Evolutionary conservation across 495 filamentous ascomycete species (phyloP), one percentile per base, ranked within the genome.

Genomic region (Podospora australis): DNA sequence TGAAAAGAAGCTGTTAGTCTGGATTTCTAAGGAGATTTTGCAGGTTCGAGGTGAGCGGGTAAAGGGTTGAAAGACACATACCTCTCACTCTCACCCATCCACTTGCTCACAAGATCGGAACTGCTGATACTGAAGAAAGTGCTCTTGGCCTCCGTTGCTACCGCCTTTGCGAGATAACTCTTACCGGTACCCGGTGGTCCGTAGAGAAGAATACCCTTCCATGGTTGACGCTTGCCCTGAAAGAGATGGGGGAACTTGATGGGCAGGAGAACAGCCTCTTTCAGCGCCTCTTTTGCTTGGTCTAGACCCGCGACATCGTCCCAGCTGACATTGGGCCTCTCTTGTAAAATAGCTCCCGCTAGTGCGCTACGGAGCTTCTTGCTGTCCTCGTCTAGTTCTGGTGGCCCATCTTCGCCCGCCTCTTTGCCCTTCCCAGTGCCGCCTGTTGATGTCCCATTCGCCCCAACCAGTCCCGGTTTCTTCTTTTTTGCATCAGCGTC

Each of bases 11-110:
- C n/a, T n/a, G n/a, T n/a, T n/a, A n/a, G n/a, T n/a, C n/a, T n/a
- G n/a, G n/a, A n/a, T n/a, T n/a, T n/a, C n/a, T n/a, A n/a, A n/a
- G n/a, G n/a, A n/a, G n/a, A n/a, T n/a, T n/a, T n/a, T n/a, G n/a
- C n/a, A n/a, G n/a, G n/a, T n/a, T n/a, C n/a, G n/a, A n/a, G n/a
- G n/a, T n/a, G n/a, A n/a, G n/a, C n/a, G n/a, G n/a, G n/a, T n/a
- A n/a, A n/a, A n/a, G n/a, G n/a, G n/a, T n/a, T 22, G 32, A 44
- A 26, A n/a, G 22, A 16, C 36, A 58, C 77, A 44, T 69, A 95
- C 91, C 91, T 77, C 79, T 98, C 92, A 77, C 84, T 90, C 67
- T 98, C 92, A 68, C 92, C 92, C 94, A 98, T 97, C 92, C 92
- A 98, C 64, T 98, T 98, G 49, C 85, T 90, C 24, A 97, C 94